Conservation (phyloP, 805 yeast genomes). For the Lachancea thermotolerans region DNA sequence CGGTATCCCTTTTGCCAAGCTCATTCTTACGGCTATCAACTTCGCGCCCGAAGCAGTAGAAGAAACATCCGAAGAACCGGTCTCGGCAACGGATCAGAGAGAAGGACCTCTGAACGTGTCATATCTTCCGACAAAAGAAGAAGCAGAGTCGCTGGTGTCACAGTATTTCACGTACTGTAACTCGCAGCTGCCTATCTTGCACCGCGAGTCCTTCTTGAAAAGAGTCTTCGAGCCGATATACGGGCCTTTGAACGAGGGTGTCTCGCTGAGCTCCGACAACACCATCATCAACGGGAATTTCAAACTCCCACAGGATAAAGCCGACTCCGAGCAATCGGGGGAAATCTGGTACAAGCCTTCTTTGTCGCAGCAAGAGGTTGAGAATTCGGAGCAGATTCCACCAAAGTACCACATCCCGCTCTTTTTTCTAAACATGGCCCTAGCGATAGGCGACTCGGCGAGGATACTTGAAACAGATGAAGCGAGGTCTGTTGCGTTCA, state of each 20-base stretch:
- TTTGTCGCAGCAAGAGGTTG: slow-evolving; percentile 21
- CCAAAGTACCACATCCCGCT: slow-evolving; percentile 43
- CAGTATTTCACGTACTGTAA: slow-evolving; percentile 74
- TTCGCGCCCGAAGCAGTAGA: slow-evolving; percentile 36
- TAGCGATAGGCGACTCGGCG: slow-evolving; percentile 75
- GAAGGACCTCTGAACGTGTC: slow-evolving; percentile 18
- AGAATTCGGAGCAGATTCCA: slow-evolving; percentile 50
- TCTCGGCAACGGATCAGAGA: slow-evolving; percentile 3
- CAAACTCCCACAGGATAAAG: slow-evolving; percentile 17
- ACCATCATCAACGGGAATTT: slow-evolving; percentile 39
- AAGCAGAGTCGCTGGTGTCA: slow-evolving; percentile 60
- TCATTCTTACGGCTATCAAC: slow-evolving; percentile 73
- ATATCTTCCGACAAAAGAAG: slow-evolving; percentile 56
- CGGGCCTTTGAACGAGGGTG: slow-evolving; percentile 51
- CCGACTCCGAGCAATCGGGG: slow-evolving; percentile 1
- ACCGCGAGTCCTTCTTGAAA: slow-evolving; percentile 67
- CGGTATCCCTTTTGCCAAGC: slow-evolving; percentile 67
- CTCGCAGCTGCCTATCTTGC: slow-evolving; percentile 76
- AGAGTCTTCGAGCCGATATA: slow-evolving; percentile 72
- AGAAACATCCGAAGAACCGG: slow-evolving; percentile 21
- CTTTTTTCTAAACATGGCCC: slow-evolving; percentile 66
- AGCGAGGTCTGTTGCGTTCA: slow-evolving; percentile 61
- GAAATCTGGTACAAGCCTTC: slow-evolving; percentile 16
- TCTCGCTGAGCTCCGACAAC: slow-evolving; percentile 52
- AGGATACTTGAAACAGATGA: slow-evolving; percentile 62